Evolutionary conservation across 495 filamentous ascomycete genomes (phyloP), one percentile per base, ranked within the genome.

Genomic region (Neurospora hispaniola): DNA sequence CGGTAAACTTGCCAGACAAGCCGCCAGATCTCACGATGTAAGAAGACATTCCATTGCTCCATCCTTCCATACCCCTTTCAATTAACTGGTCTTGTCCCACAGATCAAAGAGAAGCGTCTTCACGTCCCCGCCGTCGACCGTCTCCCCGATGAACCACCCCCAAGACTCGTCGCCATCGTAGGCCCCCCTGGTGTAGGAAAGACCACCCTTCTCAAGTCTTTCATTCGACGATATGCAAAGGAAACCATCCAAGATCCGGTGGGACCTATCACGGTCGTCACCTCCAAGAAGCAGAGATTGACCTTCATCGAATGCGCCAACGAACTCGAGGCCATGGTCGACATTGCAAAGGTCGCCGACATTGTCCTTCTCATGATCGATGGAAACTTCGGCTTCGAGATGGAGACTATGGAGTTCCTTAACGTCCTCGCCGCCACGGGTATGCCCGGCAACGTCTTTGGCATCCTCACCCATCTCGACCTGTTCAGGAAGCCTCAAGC

Each of bases 361-460:
- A 98, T 98, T 75, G 93, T 99, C 4, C 84, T 99, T 38, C 84
- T 99, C 40, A 93, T 99, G 93, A 98, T 99, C 73, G 96, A 99
- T 79, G 96, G 94, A 43, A 98, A 98, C 82, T 99, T 90, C 79
- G 96, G 96, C 3, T 99, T 98, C 77, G 96, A 99, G 83, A 99
- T 99, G 96, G 96, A 99, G 84, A 99, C 96, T 2, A 98, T 99
- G 96, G 96, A 99, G 81, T 99, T 99, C 76, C 81, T 99, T 78
- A 98, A 97, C 76, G 90, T 96, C 59, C 83, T 98, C 71, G 89
- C 92, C 8, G 87, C 93, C 11, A 95, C 91, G 70, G 96, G 96
- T 80, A 97, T 99, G 93, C 96, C 96, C 10, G 95, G 94, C 73
- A 99, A 99, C 77, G 93, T 99, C 27, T 98, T 98, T 78, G 96